Base-by-base conservation (phyloP, 164 flowering plant species). In the Annona cherimola region DNA sequence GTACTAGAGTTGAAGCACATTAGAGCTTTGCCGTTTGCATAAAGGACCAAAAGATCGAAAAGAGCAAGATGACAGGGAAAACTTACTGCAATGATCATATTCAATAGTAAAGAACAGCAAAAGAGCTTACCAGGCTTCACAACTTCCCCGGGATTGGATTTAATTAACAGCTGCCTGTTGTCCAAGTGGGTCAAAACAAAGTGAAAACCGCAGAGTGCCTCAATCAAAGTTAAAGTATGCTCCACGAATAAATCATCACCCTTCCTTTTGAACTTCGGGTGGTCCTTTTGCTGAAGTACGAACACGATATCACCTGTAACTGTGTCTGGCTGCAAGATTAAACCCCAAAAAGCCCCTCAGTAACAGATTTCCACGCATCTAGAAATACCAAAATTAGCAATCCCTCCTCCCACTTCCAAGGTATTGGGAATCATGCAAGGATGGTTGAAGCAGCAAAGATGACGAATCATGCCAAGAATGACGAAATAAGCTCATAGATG, bases 161-260 rank as follows among this genome's bases (percentile, higher is more conserved):
- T 87, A 66, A 87, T 78, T 44, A 87, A 80, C 18, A 87, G 85
- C 75, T 83, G 85, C 62, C 88, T 76, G 43, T 86, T 84, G 69
- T 87, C 90, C 2, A 87, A 83, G 75, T 87, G 90, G 4, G 82
- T 80, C 9, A 85, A 55, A 14, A 76, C 79, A 82, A 87, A 85
- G 76, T 84, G 87, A 69, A 85, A 85, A 16, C 88, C 88, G 73
- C 90, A 85, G 5, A 85, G 82, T 42, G 90, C 83, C 77, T 87
- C 89, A 0, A 86, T 85, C 69, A 85, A 72, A 41, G 75, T 79
- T 19, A 87, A 77, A 4, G 82, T 80, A 68, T 83, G 90, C 5
- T 87, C 86, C 19, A 84, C 77, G 69, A 55, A 77, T 20, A 85
- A 82, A 74, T 87, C 86, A 59, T 85, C 88, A 44, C 2, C 18